Evolutionary conservation across 805 yeast species (phyloP).

Genomic region (Hagleromyces aurorensis): DNA sequence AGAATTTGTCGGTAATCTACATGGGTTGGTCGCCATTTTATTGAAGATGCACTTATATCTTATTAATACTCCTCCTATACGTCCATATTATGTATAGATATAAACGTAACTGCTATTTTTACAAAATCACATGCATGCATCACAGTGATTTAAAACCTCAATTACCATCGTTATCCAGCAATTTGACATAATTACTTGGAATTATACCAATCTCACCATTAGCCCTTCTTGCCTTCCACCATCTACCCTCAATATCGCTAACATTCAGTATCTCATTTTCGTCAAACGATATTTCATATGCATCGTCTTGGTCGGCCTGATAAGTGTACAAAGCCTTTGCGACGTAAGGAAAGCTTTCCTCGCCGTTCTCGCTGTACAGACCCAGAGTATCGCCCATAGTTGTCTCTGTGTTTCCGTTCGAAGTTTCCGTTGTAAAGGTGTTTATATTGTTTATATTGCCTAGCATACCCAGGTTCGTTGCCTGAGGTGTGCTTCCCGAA

Average conservation of each 20-base stretch:
- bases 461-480: constrained; percentile 8
- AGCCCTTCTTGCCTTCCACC: constrained; percentile 95
- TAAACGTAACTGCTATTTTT: background rate
- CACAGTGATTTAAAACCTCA: background rate
- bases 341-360: constrained; percentile 57
- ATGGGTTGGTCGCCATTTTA: constrained; percentile 82
- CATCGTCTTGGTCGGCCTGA: constrained; percentile 86
- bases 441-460: constrained; percentile 8
- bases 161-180: constrained; percentile 37
- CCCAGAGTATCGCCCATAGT: constrained; percentile 32
- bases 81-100: no score
- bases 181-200: constrained; percentile 87
- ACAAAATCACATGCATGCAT: background rate
- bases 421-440: constrained; percentile 23
- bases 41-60: constrained; percentile 24
- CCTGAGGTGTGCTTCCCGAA: constrained; percentile 14
- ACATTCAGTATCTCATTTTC: constrained; percentile 90
- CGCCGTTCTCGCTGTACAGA: constrained; percentile 31
- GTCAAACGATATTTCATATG: constrained; percentile 81
- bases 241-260: constrained; percentile 87
- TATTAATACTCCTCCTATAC: no score
- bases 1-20: constrained; percentile 66
- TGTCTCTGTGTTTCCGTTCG: constrained; percentile 28
- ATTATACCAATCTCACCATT: constrained; percentile 94
- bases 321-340: constrained; percentile 85